phyloP scores from a whole-genome alignment of 805 yeast species.

The Cyberlindnera subsufficiens region DNA sequence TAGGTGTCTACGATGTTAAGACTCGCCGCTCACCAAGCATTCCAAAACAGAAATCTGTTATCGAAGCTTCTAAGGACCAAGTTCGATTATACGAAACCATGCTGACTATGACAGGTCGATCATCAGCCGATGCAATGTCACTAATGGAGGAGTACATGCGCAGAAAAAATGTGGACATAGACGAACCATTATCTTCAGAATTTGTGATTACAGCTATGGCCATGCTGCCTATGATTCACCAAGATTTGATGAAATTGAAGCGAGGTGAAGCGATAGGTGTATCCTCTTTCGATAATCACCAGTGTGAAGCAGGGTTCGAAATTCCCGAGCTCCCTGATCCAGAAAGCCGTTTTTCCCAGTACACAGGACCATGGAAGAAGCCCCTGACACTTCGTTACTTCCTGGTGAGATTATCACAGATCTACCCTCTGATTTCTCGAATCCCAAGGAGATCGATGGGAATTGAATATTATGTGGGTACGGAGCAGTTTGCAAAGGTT shows the following conservation, averaged over 20 bases:
- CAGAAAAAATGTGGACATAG: conserved; percentile 42
- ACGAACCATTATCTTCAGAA: conserved; percentile 40
- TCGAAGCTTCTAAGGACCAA: conserved; percentile 49
- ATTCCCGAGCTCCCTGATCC: no score
- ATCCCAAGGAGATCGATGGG: conserved; percentile 32
- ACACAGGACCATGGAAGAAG: conserved; percentile 39
- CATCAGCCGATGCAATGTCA: conserved; percentile 30
- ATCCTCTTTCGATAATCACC: not conserved
- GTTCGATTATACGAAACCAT: conserved; percentile 53
- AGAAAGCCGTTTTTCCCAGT: conserved; percentile 8
- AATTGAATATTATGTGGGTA: conserved; percentile 49
- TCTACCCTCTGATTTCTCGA: conserved; percentile 29
- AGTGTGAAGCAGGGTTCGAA: not conserved
- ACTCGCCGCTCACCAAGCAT: conserved; percentile 41
- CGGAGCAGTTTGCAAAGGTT: conserved; percentile 35
- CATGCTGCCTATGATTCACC: conserved; percentile 35
- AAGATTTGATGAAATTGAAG: conserved; percentile 26
- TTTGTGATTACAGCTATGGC: conserved; percentile 34
- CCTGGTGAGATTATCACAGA: conserved; percentile 48
- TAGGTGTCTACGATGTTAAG: conserved; percentile 52
- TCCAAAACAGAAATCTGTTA: conserved; percentile 47
- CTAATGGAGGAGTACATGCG: conserved; percentile 40
- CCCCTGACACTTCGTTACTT: conserved; percentile 54
- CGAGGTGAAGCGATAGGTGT: conserved; percentile 29
- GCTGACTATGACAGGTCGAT: conserved; percentile 30